A percentile compares a stretch with the other conserved stretches of the same genome.
Conservation (phyloP, 345 rosid species). For the Laguncularia racemosa region DNA sequence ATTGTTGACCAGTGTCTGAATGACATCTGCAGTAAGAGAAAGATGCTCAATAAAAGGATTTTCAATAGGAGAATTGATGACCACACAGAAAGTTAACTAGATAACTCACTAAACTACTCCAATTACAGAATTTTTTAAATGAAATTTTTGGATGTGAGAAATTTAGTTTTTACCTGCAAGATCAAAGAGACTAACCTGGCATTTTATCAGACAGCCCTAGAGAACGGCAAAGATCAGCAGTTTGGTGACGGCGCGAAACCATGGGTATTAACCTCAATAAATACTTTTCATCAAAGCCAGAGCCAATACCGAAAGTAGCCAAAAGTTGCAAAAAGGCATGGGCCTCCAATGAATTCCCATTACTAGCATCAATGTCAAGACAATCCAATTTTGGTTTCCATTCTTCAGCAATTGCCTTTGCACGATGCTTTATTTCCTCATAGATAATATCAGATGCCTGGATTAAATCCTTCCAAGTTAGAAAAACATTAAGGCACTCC, state of each 20-base stretch:
- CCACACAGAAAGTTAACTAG: no score
- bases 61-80: background rate
- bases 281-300: slow-evolving; percentile 55
- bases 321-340: slow-evolving; percentile 63
- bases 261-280: slow-evolving; percentile 61
- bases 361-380: slow-evolving; percentile 38
- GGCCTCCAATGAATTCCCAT: slow-evolving; percentile 54
- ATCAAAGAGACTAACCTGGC: slow-evolving; percentile 54
- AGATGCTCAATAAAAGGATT: background rate
- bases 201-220: slow-evolving; percentile 55
- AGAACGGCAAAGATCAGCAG: slow-evolving; percentile 57
- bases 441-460: slow-evolving; percentile 24
- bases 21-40: slow-evolving; percentile 31
- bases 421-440: slow-evolving; percentile 43
- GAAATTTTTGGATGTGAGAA: no score
- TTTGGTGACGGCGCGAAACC: slow-evolving; percentile 45
- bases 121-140: no score
- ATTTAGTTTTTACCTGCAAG: no score
- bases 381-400: slow-evolving; percentile 58
- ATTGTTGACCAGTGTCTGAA: slow-evolving; percentile 31
- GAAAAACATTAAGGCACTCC: slow-evolving; percentile 44
- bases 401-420: slow-evolving; percentile 62
- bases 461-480: slow-evolving; percentile 51
- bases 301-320: slow-evolving; percentile 57
- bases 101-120: no score